Base-by-base conservation (phyloP, 805 yeast species). In the Candida caryicola region DNA sequence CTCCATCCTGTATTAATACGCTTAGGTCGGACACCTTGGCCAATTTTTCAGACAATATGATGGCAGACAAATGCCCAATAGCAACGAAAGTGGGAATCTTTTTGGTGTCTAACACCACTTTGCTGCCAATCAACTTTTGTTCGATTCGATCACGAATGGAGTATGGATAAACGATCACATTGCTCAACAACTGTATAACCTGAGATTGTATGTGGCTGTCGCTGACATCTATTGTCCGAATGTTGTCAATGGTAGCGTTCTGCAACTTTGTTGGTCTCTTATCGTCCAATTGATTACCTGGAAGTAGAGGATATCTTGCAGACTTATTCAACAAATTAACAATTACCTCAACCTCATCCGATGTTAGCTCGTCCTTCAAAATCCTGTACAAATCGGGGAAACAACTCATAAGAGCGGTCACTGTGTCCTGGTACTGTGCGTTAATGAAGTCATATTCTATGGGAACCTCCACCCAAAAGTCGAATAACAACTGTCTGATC, bases 291-390 rank as follows among this genome's bases (percentile, higher is more conserved):
- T 67, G 67, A 45, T 68, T 69, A 21, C 69, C 77, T 6, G 88
- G 84, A 26, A 87, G 64, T 9, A 84, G 71, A 1, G 95, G 95
- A 56, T 84, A 88, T 29, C 85, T 65, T 1, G 85, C 77, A 40
- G 88, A 78, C 12, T 79, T 69, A 49, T 77, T 77, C 51, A 91
- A 71, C 4, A 81, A 61, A n/a, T 63, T 64, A 26, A 87, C 57
- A n/a, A 84, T 66, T 16, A 57, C 64, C 30, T 68, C 74, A n/a
- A 79, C 65, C 59, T 55, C 69, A 16, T 39, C 60, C 18, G 46
- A 50, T 15, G 63, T 62, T 30, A 60, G 54, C 18, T 50, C 57
- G 2, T 57, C 60, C 31, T 46, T 17, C 47, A 64, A 48, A 17
- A 79, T 52, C 1, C 44, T 40, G 46, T 73, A 71, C 5, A 85